Percentiles rank a stretch among this genome's conserved stretches.
phyloP scores from a whole-genome alignment of 805 yeast species.

The Yamadazyma olivae region DNA sequence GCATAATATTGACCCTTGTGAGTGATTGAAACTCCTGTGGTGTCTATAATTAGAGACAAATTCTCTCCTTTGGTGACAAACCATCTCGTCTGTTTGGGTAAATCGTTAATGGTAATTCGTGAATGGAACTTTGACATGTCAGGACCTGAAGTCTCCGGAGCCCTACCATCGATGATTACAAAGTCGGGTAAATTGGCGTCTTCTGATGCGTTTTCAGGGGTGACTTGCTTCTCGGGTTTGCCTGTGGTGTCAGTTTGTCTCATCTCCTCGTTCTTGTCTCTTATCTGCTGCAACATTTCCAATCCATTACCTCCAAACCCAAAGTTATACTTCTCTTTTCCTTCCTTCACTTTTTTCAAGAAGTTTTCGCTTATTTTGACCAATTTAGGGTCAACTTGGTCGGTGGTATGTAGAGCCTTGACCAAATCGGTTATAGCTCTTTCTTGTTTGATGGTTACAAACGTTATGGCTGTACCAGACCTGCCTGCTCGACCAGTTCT shows the following conservation, averaged over 20 bases:
- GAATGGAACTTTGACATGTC: constrained; percentile 60
- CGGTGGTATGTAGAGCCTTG: constrained; percentile 53
- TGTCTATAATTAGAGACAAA: constrained; percentile 60
- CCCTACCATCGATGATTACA: constrained; percentile 48
- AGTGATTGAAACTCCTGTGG: constrained; percentile 74
- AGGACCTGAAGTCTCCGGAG: constrained; percentile 54
- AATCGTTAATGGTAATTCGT: constrained; percentile 73
- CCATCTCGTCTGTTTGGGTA: constrained; percentile 82
- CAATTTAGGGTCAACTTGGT: constrained; percentile 51
- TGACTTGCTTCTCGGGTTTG: constrained; percentile 5
- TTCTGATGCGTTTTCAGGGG: constrained; percentile 8
- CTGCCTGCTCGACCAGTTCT: constrained; percentile 92
- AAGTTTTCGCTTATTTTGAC: constrained; percentile 51
- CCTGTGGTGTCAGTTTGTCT: constrained; percentile 13
- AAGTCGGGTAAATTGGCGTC: constrained; percentile 36
- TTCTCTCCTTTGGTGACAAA: constrained; percentile 66
- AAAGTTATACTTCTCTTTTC: constrained; percentile 58
- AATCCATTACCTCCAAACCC: constrained; percentile 87
- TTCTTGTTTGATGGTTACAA: constrained; percentile 61
- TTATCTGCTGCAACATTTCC: constrained; percentile 38
- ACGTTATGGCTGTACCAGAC: constrained; percentile 59
- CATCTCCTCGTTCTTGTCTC: constrained; percentile 33
- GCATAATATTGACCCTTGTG: constrained; percentile 72
- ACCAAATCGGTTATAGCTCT: constrained; percentile 66
- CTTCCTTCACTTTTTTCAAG: constrained; percentile 58